Conservation (phyloP, 306 rosid species). For the Citrullus amarus region DNA sequence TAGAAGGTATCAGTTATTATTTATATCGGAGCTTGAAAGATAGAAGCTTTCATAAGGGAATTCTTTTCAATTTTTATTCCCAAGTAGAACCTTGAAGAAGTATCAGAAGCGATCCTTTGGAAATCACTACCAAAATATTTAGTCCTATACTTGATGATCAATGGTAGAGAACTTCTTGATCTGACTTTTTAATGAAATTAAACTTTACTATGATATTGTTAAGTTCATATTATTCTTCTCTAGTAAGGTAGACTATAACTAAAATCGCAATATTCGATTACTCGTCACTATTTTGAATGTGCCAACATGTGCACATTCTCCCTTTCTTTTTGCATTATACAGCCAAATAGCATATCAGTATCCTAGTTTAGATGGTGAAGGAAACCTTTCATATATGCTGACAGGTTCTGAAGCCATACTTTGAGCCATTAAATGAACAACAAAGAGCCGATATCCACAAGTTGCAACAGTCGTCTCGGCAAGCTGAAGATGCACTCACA, state of each 20-base stretch:
- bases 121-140: not conserved
- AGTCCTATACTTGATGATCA: not conserved
- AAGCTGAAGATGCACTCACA: conserved; percentile 84
- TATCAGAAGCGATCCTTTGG: not conserved
- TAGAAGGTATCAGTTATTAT: not conserved
- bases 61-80: not conserved
- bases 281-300: not conserved
- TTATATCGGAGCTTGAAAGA: not conserved
- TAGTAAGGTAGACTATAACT: not conserved
- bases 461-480: conserved; percentile 56
- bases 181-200: not conserved
- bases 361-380: not conserved
- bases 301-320: not conserved
- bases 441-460: conserved; percentile 28
- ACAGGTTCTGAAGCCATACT: conserved; percentile 51
- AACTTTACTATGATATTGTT: not conserved
- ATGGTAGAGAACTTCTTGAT: not conserved
- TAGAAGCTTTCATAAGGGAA: not conserved
- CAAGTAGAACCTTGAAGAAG: not conserved
- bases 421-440: conserved; percentile 47
- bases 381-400: not conserved
- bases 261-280: not conserved
- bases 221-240: not conserved
- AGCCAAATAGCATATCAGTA: not conserved
- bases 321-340: not conserved